These are phyloP conservation scores for Fusarium sp. DNA, from an alignment of 2,329 filamentous ascomycete species.

Conservation along the genomic window DNA sequence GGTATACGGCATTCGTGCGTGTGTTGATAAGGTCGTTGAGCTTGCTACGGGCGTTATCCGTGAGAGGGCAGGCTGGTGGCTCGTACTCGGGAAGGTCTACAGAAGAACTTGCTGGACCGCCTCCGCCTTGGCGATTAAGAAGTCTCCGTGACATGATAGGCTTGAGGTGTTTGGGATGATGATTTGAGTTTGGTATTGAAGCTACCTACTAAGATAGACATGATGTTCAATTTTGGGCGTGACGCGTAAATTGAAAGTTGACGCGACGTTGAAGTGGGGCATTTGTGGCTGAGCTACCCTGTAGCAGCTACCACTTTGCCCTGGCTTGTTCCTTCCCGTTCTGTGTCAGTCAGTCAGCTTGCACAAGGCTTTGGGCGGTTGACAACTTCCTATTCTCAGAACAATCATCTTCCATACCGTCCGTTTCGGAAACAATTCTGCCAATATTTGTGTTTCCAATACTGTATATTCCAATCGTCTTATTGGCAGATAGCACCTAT, in stretches of 20 bases:
- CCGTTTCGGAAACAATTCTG: not conserved
- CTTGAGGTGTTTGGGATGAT: conserved; percentile 6
- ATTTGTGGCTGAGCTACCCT: not conserved
- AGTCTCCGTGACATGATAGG: conserved; percentile 52
- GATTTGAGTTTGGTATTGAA: conserved; percentile 6
- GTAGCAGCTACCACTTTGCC: too few species aligned
- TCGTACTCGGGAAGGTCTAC: conserved; percentile 63
- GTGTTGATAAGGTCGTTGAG: conserved; percentile 59
- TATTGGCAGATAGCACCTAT: not conserved
- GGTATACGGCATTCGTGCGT: conserved; percentile 57
- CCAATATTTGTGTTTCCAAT: not conserved
- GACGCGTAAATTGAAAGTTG: conserved; percentile 33
- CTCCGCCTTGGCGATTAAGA: conserved; percentile 44
- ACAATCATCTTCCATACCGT: not conserved
- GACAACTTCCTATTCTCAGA: not conserved
- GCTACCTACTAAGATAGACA: not conserved
- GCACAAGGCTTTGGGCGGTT: not conserved
- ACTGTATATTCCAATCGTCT: not conserved
- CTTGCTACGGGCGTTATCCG: conserved; percentile 52
- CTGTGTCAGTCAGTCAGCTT: not conserved
- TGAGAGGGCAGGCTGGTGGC: conserved; percentile 60
- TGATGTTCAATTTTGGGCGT: not conserved
- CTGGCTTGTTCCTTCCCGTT: not conserved
- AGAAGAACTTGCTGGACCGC: conserved; percentile 24
- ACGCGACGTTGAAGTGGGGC: conserved; percentile 6